Evolutionary conservation across 768 basidiomycete species (phyloP).

Genomic region (Leccinum sublutescens): DNA sequence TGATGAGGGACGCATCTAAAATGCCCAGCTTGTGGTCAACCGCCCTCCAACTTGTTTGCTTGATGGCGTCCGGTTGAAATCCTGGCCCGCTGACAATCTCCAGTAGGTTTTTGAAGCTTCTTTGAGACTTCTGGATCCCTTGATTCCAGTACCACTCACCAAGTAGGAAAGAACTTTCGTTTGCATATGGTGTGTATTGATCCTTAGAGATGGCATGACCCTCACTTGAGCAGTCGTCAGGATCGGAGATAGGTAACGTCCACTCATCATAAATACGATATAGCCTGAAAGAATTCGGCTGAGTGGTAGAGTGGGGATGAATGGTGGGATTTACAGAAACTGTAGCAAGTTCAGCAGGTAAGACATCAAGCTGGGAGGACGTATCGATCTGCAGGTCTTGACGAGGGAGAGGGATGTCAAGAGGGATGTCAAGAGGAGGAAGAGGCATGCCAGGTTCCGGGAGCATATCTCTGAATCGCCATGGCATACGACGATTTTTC

Average conservation of each 20-base stretch:
- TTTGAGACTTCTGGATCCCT: neutral
- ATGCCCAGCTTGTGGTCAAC: neutral
- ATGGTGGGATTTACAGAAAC: too few relatives aligned
- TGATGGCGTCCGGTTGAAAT: neutral
- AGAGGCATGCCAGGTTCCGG: too few relatives aligned
- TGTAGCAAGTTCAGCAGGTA: neutral
- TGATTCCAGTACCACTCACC: neutral
- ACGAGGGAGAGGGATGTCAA: too few relatives aligned
- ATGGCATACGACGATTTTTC: too few relatives aligned
- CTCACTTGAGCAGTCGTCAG: neutral
- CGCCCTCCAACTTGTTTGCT: neutral
- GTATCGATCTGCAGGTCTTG: neutral
- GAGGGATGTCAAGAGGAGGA: too few relatives aligned
- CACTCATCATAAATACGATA: neutral
- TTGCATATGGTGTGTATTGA: neutral
- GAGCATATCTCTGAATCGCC: too few relatives aligned
- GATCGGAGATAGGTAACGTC: neutral
- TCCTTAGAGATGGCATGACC: neutral
- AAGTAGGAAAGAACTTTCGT: neutral
- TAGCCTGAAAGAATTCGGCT: neutral
- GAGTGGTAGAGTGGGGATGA: neutral
- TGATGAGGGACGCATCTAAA: neutral
- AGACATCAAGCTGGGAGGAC: neutral
- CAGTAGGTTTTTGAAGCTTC: neutral
- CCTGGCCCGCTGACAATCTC: neutral